Evolutionary conservation across 305 asterid species (phyloP), one percentile per base, ranked within the genome.

Genomic region (Ilex paraguariensis): DNA sequence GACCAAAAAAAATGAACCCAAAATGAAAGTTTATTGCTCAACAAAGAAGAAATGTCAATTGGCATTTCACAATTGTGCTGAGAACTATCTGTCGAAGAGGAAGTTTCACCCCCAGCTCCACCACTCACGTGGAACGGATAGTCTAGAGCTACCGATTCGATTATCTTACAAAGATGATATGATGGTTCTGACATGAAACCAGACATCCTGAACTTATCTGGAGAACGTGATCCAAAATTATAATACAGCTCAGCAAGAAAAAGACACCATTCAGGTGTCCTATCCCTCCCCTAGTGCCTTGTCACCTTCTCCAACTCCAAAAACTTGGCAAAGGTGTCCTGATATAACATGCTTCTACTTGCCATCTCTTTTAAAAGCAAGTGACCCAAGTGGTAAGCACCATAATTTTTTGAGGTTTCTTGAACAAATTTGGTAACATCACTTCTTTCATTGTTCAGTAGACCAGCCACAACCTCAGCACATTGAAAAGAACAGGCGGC

Each of bases 1-100:
- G 88, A 82, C 99, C 97, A 94, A 75, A 72, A 90, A 87, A 78
- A 94, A 51, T 97, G 92, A 54, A 83, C 81, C 99, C 99, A 94
- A 78, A 90, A 94, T 65, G 87, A 72, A 72, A 70, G 73, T 63
- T 82, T 78, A 63, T 71, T 72, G 66, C 75, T 76, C 71, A 82
- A 77, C 48, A 73, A 74, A 70, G 75, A 79, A 63, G 68, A 69
- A 63, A 68, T 70, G 48, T 72, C 83, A 49, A 54, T 44, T 59
- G 62, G 59, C 56, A 64, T 68, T 60, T 61, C 76, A 75, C 73
- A 83, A 66, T 70, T 64, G 31, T 65, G 52, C 17, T 74, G 83
- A 66, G 66, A 70, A 69, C 62, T 67, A n/a, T n/a, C n/a, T n/a
- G n/a, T n/a, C n/a, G n/a, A n/a, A 59, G 81, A 66, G 67, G 46